Base-by-base conservation (phyloP, 495 filamentous ascomycete genomes). In the Penicillium dipodomyicola region DNA sequence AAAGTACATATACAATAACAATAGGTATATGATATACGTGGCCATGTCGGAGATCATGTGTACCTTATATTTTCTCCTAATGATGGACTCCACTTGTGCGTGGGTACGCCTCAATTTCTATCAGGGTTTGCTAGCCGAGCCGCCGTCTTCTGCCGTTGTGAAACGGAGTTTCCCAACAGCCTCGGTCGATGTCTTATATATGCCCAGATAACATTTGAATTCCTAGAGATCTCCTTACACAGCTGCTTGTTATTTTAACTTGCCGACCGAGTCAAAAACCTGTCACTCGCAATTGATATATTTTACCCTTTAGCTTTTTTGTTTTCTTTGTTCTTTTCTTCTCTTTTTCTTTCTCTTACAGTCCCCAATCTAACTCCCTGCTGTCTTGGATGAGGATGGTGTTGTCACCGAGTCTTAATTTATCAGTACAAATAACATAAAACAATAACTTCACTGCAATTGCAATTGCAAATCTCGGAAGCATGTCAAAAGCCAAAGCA, bases 121-220 rank as follows among this genome's bases (percentile, higher is more conserved):
- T 32, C 56, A 60, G 62, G 59, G 59, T 56, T 58, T 55, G 59
- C 59, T 67, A 67, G 59, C 65, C 65, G 65, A 67, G 57, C 65
- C 65, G 59, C 49, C 25, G 29, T 45, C 41, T 45, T 45, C 35
- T 51, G 56, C 61, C 56, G 58, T 62, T 56, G 59, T 67, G 62
- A 67, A 65, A 67, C 62, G 17, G 35, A 52, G 11, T 30, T 52
- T 33, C 32, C 45, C 45, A 55, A 47, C 35, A 43, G 40, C 37
- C 59, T 52, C 40, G 32, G 43, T 54, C 19, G 32, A 8, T 52
- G 23, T 37, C 32, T 29, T 27, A 25, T 40, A 50, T 29, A 46
- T n/a, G 14, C 7, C 7, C n/a, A 39, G 6, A n/a, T 30, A 7
- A n/a, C n/a, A n/a, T n/a, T n/a, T n/a, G n/a, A n/a, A 8, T 8